Evolutionary conservation across 805 yeast genomes (phyloP), one percentile per base, ranked within the genome.

Genomic region (Hyphopichia homilentoma): DNA sequence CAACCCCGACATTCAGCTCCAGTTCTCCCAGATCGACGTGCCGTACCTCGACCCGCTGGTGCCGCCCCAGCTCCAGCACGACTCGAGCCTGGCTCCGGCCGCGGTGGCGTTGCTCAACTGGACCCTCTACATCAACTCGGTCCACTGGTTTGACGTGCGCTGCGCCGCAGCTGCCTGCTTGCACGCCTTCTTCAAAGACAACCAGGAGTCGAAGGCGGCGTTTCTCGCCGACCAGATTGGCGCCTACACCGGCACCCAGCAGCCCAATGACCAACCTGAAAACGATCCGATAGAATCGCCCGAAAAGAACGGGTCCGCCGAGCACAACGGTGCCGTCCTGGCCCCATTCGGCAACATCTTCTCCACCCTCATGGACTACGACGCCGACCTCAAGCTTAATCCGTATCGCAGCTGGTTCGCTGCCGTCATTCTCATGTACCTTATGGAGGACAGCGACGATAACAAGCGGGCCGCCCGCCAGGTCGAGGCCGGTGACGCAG

Each of bases 391-490:
- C 27, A 75, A 79, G 33, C 58, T 89, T 21, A 90, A 93, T 44
- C 97, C 99, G 0, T 93, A 88, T 52, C 77, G 79, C 47, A 59
- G 78, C 1, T 93, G 95, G 93, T 89, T 90, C 58, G 77, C 96
- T 0, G 65, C 84, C 2, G 72, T 79, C 4, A 62, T 86, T 4
- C 52, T 90, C 15, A 65, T 83, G 26, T 75, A 73, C 34, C 52
- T 88, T 2, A 72, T 88, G 39, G 75, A 74, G 34, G 81, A 73
- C 23, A 62, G 59, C 38, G 67, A 67, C 4, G 76, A 70, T 13
- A 61, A 75, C 12, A 73, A 75, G 40, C 62, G 63, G 6, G 38
- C 68, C 9, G 71, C 82, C 1, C 56, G 75, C 28, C 48, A 53
- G 0, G 64, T 85, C n/a, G 47, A 53, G 31, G 62, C 68, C 5